Base-by-base conservation (phyloP, 805 yeast genomes). In the Starmera amethionina region DNA sequence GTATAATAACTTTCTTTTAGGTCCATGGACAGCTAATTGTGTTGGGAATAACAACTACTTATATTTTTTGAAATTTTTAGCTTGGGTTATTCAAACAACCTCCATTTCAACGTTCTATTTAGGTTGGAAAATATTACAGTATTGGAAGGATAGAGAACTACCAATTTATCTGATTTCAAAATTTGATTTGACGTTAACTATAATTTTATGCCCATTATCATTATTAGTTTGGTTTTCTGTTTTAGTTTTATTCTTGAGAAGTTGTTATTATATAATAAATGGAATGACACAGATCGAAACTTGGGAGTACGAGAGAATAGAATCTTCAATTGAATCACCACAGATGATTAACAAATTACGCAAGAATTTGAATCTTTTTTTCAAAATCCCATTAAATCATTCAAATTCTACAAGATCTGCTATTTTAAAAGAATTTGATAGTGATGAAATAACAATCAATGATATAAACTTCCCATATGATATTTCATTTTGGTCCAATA, bases 11-110 rank as follows among this genome's bases (percentile, higher is more conserved):
- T 22, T 19, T 30, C 8, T 18, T 14, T 22, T n/a, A 33, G 33
- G 46, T 56, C 96, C 96, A 0, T 89, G 96, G 96, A 86, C 95
- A 0, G 73, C 76, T 58, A 89, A 85, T 55, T 89, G 96, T 55
- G 90, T 89, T 16, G 97, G 97, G 0, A 77, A 76, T 54, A 58
- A 60, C 0, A 89, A 89, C 54, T 67, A 76, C 57, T 86, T 95
- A 0, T 89, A 85, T 56, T 89, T 89, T 55, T 51, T 83, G 46
- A 65, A 96, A 40, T 89, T 89, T 54, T 52, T 89, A 30, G 50
- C 69, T 10, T 80, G 88, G 83, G 79, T 84, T 2, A 56, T 73
- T 16, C 52, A 69, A 30, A 65, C 79, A 1, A 70, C 81, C 1
- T 64, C 67, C 1, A 67, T 63, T 46, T 72, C 78, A 0, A 54